phyloP scores from a whole-genome alignment of 208 protist genomes.

The Herpetomonas muscarum region DNA sequence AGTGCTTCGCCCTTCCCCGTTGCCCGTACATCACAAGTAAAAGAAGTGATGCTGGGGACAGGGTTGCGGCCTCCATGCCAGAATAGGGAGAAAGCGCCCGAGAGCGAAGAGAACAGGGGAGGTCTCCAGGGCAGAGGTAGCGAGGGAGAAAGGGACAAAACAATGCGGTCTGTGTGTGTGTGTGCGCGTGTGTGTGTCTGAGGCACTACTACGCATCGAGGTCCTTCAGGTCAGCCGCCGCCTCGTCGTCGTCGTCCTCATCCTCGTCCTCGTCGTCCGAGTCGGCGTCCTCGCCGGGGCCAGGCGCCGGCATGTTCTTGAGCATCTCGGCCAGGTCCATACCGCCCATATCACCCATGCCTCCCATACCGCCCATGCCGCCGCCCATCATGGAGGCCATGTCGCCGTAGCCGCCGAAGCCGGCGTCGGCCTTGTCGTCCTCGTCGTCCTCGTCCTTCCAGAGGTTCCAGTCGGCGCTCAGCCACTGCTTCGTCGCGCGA shows the following conservation, averaged over 20 bases:
- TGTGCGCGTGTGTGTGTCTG: background rate
- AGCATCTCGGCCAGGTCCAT: constrained; percentile 52
- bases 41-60: too few relatives aligned
- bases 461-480: constrained; percentile 88
- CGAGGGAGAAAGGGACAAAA: background rate
- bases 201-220: constrained; percentile 30
- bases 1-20: too few relatives aligned
- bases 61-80: too few relatives aligned
- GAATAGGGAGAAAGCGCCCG: too few relatives aligned
- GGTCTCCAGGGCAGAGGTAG: too few relatives aligned
- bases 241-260: constrained; percentile 20
- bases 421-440: constrained; percentile 55
- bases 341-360: constrained; percentile 39
- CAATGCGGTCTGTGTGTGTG: background rate
- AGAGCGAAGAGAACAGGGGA: too few relatives aligned
- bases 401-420: constrained; percentile 83
- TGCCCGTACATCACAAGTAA: too few relatives aligned
- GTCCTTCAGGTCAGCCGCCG: constrained; percentile 55
- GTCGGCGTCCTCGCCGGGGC: constrained; percentile 31
- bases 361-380: constrained; percentile 49
- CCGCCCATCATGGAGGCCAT: constrained; percentile 64
- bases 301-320: constrained; percentile 24
- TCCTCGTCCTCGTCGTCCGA: constrained; percentile 49
- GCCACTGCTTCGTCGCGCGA: constrained; percentile 75
- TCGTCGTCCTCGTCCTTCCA: constrained; percentile 91